Base-by-base conservation (phyloP, 768 basidiomycete genomes). In the Naematelia encephala region DNA sequence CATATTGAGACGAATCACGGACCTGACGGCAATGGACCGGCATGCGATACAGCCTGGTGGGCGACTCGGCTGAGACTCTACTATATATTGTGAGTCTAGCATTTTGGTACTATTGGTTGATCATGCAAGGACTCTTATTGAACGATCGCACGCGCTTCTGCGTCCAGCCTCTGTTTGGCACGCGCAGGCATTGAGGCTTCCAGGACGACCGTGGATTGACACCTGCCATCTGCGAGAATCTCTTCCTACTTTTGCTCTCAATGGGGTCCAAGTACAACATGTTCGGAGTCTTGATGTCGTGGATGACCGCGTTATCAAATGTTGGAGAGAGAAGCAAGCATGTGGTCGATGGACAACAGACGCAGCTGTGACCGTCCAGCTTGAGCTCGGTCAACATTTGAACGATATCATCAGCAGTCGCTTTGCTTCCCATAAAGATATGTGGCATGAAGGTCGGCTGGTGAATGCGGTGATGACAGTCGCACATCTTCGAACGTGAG, bases 51-150 rank as follows among this genome's bases (percentile, higher is more conserved):
- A 22, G 49, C 22, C 3, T 50, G 49, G 49, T 50, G 49, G 49
- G 49, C 49, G 10, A 50, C 49, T 50, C 49, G 49, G 5, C 49
- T 50, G 49, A 16, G 49, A 23, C 21, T 28, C n/a, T 50, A 50
- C 25, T 50, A 50, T 26, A 5, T 50, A 16, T 25, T 50, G 49
- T 50, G 26, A 22, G 49, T 48, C n/a, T 50, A 23, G 26, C 21
- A 11, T 5, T 4, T 50, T 4, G 14, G 21, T 5, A 16, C 49
- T 50, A n/a, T 23, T 28, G 16, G 49, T 16, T 50, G 26, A 10
- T 8, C 21, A n/a, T n/a, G n/a, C n/a, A n/a, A 50, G 49, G n/a
- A 50, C 25, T n/a, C 21, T 50, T 16, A 23, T 50, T 16, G 49
- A 50, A 25, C 49, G 49, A 4, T 16, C 49, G 28, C 49, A 50